Base-by-base conservation (phyloP, 331 rosid species). In the Malus hybrid region DNA sequence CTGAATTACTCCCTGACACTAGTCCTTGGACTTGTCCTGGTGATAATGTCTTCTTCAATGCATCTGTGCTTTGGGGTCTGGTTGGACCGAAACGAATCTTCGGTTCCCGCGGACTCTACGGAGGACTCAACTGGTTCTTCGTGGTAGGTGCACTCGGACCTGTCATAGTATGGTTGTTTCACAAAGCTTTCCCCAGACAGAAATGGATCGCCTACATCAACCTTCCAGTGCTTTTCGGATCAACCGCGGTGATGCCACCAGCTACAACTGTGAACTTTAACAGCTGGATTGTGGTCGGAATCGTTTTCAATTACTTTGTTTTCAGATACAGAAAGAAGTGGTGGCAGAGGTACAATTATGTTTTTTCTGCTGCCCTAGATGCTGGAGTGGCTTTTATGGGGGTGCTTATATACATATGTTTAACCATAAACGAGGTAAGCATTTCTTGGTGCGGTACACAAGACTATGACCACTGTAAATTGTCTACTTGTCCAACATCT, bases 321-420 rank as follows among this genome's bases (percentile, higher is more conserved):
- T 82, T 82, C 69, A 65, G 80, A 52, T 78, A 78, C 76, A 66
- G 82, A 62, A 82, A 82, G 73, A 78, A 44, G 24, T 82, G 85
- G 82, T 82, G 85, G 85, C 85, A 82, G 69, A 65, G 85, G 70
- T 78, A 82, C 39, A 82, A 78, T 65, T 82, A 82, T 32, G 71
- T 74, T 42, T 54, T 82, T 6, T 82, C 85, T 2, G 85, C 80
- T 10, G 85, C 85, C 9, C 34, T 82, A 72, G 82, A 82, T 55
- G 82, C 82, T 32, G 82, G 85, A n/a, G 80, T 82, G 16, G 82
- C 82, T 39, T 78, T 82, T 76, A 82, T 82, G 85, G 85, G 82
- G 50, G 74, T 82, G 44, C 54, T 78, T 32, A 20, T 82, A 13
- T 59, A 82, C 33, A 54, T 82, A 62, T n/a, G 65, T 0, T 77